Percentiles rank a stretch among this genome's conserved stretches.
Evolutionary conservation across 2,329 filamentous ascomycete genomes (phyloP).

Genomic region (Sarocladium oryzae): DNA sequence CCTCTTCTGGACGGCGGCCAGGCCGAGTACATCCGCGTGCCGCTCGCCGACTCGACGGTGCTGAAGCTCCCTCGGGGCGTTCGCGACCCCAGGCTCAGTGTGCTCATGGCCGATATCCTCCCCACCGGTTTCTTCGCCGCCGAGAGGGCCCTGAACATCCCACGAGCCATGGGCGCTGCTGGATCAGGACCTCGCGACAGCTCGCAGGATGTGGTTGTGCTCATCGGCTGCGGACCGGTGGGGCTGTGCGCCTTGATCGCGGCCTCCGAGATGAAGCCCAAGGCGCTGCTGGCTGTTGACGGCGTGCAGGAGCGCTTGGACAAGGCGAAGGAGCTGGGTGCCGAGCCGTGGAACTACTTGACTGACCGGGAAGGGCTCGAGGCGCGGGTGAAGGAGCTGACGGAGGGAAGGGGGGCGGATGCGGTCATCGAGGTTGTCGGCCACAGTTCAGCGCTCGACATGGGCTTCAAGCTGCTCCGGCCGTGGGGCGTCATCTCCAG

Average conservation of each 20-base stretch:
- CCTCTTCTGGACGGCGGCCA: slow-evolving; percentile 67
- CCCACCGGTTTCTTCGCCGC: slow-evolving; percentile 82
- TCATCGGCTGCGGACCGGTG: neutral
- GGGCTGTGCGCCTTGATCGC: slow-evolving; percentile 2
- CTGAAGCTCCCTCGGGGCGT: slow-evolving; percentile 10
- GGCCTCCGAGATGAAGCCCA: neutral
- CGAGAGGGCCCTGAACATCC: slow-evolving; percentile 57
- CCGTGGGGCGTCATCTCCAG: slow-evolving; percentile 64
- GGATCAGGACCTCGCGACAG: neutral
- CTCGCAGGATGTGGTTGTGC: neutral
- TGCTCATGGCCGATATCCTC: slow-evolving; percentile 92
- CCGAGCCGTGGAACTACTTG: slow-evolving; percentile 62
- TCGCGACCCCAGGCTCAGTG: slow-evolving; percentile 19
- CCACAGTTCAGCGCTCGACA: slow-evolving; percentile 56
- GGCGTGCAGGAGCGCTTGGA: neutral
- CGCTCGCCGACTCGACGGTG: slow-evolving; percentile 50
- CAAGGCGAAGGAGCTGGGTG: slow-evolving; percentile 5
- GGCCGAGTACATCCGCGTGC: slow-evolving; percentile 76
- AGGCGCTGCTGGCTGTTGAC: neutral
- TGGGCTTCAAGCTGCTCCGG: slow-evolving; percentile 55
- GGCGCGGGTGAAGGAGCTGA: slow-evolving; percentile 63
- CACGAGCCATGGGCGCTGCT: neutral
- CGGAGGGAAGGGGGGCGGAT: slow-evolving; percentile 74
- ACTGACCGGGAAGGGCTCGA: slow-evolving; percentile 57
- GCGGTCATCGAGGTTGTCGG: slow-evolving; percentile 71